These are phyloP conservation scores for Ceratobasidium theobromae DNA, from an alignment of 1,284 basidiomycete genomes.

Conservation along the genomic window DNA sequence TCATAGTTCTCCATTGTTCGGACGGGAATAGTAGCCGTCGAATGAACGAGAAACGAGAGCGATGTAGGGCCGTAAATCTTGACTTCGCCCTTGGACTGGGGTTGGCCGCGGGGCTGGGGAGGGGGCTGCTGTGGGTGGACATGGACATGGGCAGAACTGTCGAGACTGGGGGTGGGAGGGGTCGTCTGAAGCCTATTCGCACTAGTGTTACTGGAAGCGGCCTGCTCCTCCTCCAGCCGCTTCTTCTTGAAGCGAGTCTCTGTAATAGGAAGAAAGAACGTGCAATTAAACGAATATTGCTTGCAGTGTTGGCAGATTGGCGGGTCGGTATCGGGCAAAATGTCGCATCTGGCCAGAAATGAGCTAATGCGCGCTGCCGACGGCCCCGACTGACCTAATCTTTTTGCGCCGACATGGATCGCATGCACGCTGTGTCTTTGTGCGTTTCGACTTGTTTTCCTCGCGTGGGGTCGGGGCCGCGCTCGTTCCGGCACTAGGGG, in stretches of 20 bases:
- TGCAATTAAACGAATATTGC: conserved; percentile 88
- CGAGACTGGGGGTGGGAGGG: conserved; percentile 6
- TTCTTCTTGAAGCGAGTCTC: conserved; percentile 99
- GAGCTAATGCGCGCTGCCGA: conserved; percentile 26
- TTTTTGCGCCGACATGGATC: conserved; percentile 92
- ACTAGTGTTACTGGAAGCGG: conserved; percentile 39
- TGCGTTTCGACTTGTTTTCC: conserved; percentile 62
- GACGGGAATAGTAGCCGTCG: conserved; percentile 79
- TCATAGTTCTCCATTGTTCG: conserved; percentile 86
- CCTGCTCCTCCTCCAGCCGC: conserved; percentile 68
- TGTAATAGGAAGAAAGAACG: conserved; percentile 96
- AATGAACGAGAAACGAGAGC: conserved; percentile 38
- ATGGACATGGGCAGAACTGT: neutral
- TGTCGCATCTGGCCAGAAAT: conserved; percentile 62
- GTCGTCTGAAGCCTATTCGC: neutral
- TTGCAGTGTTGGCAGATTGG: conserved; percentile 83
- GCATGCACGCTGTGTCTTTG: conserved; percentile 88
- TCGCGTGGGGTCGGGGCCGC: conserved; percentile 41
- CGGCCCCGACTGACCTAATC: conserved; percentile 60
- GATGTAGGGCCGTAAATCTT: conserved; percentile 37
- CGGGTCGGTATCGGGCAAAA: conserved; percentile 70
- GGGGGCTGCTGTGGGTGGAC: neutral
- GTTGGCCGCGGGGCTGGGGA: conserved; percentile 30
- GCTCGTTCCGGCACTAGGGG: conserved; percentile 13
- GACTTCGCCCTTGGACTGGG: conserved; percentile 35